Conservation (phyloP, 768 basidiomycete species). For the Pisolithus orientalis region DNA sequence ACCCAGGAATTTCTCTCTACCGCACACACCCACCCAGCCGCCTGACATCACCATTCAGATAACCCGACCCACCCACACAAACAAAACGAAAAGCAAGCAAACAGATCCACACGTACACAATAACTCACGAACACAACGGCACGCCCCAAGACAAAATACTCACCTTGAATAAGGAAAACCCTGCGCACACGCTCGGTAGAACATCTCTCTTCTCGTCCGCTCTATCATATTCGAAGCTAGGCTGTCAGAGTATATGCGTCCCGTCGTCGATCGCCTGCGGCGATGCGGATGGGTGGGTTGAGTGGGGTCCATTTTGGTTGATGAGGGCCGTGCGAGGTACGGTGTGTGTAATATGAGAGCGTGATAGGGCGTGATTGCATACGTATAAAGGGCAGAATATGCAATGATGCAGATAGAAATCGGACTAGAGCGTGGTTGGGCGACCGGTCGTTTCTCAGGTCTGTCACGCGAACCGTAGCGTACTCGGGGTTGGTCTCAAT, state of each 20-base stretch:
- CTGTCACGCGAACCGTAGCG: too few species aligned
- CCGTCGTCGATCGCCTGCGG: neutral
- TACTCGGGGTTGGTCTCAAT: too few species aligned
- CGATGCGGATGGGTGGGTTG: neutral
- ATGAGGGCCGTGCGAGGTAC: too few species aligned
- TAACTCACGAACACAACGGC: neutral
- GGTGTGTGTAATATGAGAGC: too few species aligned
- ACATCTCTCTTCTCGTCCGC: conserved; percentile 10
- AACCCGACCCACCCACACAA: neutral
- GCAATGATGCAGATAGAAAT: too few species aligned
- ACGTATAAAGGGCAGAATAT: too few species aligned
- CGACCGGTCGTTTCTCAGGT: too few species aligned
- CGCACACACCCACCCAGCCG: too few species aligned
- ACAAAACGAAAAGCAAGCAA: neutral
- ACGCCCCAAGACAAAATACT: neutral
- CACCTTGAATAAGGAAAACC: conserved; percentile 33
- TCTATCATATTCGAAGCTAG: conserved; percentile 20
- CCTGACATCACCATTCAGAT: too few species aligned
- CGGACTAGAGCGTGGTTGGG: too few species aligned
- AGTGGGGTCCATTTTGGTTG: neutral
- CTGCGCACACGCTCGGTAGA: conserved; percentile 15
- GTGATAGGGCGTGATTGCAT: too few species aligned
- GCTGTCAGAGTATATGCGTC: conserved; percentile 15
- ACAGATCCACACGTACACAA: neutral
- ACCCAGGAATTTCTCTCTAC: too few species aligned